Conservation (phyloP, 2,329 filamentous ascomycete genomes). For the Neocucurbitaria cava region DNA sequence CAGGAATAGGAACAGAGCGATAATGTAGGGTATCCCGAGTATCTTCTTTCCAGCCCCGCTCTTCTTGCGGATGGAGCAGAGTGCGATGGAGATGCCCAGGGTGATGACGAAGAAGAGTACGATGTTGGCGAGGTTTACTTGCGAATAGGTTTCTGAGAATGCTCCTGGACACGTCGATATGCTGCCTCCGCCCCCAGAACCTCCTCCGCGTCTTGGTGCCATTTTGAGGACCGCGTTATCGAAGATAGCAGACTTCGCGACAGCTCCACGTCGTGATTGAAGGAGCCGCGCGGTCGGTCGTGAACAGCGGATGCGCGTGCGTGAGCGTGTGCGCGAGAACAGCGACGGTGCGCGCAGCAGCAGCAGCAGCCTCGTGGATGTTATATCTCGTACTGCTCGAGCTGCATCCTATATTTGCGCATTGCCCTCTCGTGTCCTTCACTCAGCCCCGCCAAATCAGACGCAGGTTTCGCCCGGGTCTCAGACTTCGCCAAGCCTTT, state of each 20-base stretch:
- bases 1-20: constrained; percentile 16
- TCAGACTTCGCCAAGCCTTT: constrained; percentile 25
- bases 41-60: constrained; percentile 27
- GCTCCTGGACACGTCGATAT: constrained; percentile 21
- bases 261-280: background rate
- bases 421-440: constrained; percentile 6
- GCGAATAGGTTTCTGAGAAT: constrained; percentile 7
- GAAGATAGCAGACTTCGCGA: background rate
- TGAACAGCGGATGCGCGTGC: background rate
- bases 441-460: constrained; percentile 21
- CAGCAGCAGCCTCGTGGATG: constrained; percentile 15
- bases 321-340: too few species aligned
- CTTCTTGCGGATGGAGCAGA: constrained; percentile 27
- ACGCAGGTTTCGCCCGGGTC: constrained; percentile 1
- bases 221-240: constrained; percentile 13
- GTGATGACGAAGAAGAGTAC: constrained; percentile 24
- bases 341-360: background rate
- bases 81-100: constrained; percentile 21
- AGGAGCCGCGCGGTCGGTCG: background rate
- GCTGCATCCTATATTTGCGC: constrained; percentile 27
- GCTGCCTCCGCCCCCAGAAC: constrained; percentile 5
- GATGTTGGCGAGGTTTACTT: constrained; percentile 24
- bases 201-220: constrained; percentile 30
- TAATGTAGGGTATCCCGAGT: constrained; percentile 23
- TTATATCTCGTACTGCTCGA: constrained; percentile 13